Percentiles rank a stretch among this genome's conserved stretches.
Evolutionary conservation across 768 basidiomycete genomes (phyloP).

Genomic region (Kondoa subrosea): DNA sequence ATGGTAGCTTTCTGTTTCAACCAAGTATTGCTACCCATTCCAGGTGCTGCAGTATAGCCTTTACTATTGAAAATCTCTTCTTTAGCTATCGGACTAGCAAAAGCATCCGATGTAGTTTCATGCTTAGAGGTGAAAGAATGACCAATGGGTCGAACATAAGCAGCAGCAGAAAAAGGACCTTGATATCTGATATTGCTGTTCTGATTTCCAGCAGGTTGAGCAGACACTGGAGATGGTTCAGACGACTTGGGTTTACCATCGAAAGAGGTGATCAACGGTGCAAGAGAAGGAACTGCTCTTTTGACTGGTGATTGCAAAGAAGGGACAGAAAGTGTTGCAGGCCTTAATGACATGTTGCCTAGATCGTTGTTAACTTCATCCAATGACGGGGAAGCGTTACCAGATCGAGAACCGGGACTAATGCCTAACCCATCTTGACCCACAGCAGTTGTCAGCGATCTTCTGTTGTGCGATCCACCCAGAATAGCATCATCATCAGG

Average conservation of each 20-base stretch:
- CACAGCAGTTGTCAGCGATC: neutral
- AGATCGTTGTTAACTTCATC: neutral
- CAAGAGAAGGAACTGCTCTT: neutral
- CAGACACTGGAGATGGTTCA: neutral
- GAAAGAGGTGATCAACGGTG: slow-evolving; percentile 7
- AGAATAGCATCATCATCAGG: neutral
- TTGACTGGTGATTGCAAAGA: no score
- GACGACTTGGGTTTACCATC: neutral
- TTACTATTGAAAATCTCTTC: neutral
- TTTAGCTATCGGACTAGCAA: neutral
- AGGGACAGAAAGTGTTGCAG: neutral
- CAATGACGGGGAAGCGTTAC: neutral
- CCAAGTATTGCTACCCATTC: neutral
- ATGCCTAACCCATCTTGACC: neutral
- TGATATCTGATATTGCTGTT: slow-evolving; percentile 2
- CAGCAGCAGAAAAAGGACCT: slow-evolving; percentile 41
- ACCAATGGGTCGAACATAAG: slow-evolving; percentile 38
- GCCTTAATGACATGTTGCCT: neutral
- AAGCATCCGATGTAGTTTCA: neutral
- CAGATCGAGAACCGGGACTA: neutral
- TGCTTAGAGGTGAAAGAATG: slow-evolving; percentile 29
- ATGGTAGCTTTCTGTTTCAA: slow-evolving; percentile 8
- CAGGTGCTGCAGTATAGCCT: neutral
- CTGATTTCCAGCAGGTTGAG: neutral
- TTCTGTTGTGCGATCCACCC: neutral